Conservation (phyloP, 495 filamentous ascomycete species). For the Tuber brumale region DNA sequence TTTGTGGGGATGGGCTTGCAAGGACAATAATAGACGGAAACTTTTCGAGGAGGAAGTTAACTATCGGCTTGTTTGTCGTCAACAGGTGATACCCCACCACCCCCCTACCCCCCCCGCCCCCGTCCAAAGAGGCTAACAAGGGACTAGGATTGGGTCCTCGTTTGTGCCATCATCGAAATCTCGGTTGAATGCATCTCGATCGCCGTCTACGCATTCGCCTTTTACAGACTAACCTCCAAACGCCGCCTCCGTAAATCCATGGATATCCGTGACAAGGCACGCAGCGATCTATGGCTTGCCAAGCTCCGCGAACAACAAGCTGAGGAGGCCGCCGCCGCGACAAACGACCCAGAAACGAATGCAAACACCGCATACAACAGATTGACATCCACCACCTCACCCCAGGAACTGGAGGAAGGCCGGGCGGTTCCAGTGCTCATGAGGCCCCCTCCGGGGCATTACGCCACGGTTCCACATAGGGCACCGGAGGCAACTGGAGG, state of each 20-base stretch:
- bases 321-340: conserved; percentile 53
- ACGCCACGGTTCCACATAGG: conserved; percentile 31
- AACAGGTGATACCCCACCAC: conserved; percentile 56
- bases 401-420: conserved; percentile 28
- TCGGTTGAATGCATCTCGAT: conserved; percentile 89
- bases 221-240: conserved; percentile 96
- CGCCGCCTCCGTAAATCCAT: conserved; percentile 89
- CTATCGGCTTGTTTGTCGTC: conserved; percentile 88
- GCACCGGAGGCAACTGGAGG: conserved; percentile 11
- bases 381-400: conserved; percentile 17
- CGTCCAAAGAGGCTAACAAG: conserved; percentile 35
- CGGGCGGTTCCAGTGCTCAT: conserved; percentile 28
- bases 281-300: conserved; percentile 89
- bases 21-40: conserved; percentile 69
- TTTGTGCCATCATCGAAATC: conserved; percentile 96
- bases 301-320: conserved; percentile 88
- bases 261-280: conserved; percentile 88
- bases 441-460: conserved; percentile 24
- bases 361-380: conserved; percentile 41
- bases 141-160: conserved; percentile 79
- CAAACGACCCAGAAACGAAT: conserved; percentile 29
- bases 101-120: neutral
- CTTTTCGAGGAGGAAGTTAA: conserved; percentile 71
- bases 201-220: conserved; percentile 82
- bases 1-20: conserved; percentile 95